Evolutionary conservation across 768 basidiomycete genomes (phyloP).

Genomic region (Tylopilus sp.): DNA sequence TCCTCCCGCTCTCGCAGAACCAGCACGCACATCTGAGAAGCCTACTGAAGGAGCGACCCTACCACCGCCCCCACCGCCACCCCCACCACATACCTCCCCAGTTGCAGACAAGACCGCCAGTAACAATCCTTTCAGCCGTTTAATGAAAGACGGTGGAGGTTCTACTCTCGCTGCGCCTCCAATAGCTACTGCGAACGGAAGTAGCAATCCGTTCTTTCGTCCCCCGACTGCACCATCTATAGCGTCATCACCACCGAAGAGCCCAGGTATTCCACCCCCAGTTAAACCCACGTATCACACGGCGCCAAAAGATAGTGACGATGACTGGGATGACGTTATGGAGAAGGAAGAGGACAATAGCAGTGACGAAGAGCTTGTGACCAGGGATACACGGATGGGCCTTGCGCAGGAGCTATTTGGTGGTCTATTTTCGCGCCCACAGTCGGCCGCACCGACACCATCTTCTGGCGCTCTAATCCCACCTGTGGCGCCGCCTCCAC

Average conservation of each 20-base stretch:
- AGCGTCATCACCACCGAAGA: too few species aligned
- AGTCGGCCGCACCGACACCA: constrained; percentile 45
- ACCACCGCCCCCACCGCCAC: constrained; percentile 25
- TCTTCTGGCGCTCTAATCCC: constrained; percentile 25
- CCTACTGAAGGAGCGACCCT: constrained; percentile 25
- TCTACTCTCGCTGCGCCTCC: constrained; percentile 22
- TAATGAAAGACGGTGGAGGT: constrained; percentile 49
- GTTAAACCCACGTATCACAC: constrained; percentile 59
- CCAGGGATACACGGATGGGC: constrained; percentile 58
- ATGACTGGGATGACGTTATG: constrained; percentile 83
- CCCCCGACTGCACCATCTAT: too few species aligned
- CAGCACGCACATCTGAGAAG: constrained; percentile 22
- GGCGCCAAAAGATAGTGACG: constrained; percentile 56
- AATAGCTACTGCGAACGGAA: constrained; percentile 37
- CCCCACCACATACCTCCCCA: constrained; percentile 29
- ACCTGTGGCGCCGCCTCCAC: constrained; percentile 34
- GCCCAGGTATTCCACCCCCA: constrained; percentile 44
- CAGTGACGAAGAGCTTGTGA: constrained; percentile 77
- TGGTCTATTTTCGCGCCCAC: constrained; percentile 57
- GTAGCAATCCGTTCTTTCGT: constrained; percentile 77
- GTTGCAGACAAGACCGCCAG: constrained; percentile 47
- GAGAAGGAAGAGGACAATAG: constrained; percentile 71
- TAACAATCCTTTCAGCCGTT: constrained; percentile 78
- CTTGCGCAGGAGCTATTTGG: constrained; percentile 83
- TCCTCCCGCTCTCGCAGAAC: constrained; percentile 27